Evolutionary conservation across 2,329 filamentous ascomycete species (phyloP).

Genomic region (Colletotrichum tofieldiae): DNA sequence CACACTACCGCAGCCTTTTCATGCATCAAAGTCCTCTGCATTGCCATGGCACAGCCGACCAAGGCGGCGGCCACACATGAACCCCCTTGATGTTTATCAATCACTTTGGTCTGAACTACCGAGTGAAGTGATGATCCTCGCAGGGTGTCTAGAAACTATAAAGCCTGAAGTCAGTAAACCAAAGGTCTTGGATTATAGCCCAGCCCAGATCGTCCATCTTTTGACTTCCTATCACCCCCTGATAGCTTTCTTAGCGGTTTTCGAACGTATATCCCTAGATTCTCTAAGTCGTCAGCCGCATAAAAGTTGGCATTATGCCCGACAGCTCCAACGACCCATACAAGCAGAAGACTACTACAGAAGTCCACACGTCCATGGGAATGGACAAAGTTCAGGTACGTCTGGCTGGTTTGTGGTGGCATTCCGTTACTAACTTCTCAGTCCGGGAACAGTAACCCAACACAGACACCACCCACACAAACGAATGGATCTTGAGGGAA

Average conservation of each 20-base stretch:
- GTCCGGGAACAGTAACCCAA: background rate
- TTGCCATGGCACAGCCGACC: background rate
- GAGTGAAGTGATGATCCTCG: background rate
- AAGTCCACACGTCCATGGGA: background rate
- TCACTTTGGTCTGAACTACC: background rate
- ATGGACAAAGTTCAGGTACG: background rate
- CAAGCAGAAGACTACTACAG: background rate
- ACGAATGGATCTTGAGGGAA: background rate
- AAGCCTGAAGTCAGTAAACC: background rate
- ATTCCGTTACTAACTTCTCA: background rate
- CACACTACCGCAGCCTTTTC: slow-evolving; percentile 51
- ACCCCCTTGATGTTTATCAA: background rate
- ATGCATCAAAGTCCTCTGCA: background rate
- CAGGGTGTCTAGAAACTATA: background rate
- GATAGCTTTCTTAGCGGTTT: background rate
- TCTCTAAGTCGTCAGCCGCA: background rate
- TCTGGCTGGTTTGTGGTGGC: background rate
- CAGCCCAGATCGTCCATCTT: background rate
- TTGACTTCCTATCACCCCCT: background rate
- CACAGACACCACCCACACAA: background rate
- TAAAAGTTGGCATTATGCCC: background rate
- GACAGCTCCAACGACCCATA: background rate
- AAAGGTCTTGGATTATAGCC: background rate
- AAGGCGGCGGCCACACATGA: background rate
- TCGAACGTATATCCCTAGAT: background rate